These are phyloP conservation scores for Exobasidium rhododendri DNA, from an alignment of 1,284 basidiomycete genomes.

Conservation along the genomic window DNA sequence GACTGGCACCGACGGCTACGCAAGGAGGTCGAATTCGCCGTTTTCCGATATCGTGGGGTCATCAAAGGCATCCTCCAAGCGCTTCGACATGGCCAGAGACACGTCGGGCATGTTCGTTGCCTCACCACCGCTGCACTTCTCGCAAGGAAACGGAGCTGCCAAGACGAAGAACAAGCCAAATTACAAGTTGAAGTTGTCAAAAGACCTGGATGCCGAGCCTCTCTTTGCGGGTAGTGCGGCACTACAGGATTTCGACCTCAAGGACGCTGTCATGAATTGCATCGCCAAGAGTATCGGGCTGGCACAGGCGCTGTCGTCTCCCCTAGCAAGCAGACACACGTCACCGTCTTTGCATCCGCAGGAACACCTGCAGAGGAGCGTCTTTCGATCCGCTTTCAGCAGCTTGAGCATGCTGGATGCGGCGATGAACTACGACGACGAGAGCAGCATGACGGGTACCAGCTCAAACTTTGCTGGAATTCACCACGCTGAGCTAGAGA, in stretches of 20 bases:
- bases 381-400: conserved; percentile 76
- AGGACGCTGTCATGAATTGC: conserved; percentile 91
- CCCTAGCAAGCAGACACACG: conserved; percentile 54
- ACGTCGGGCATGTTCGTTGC: background rate
- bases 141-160: background rate
- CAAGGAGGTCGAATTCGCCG: conserved; percentile 1
- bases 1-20: conserved; percentile 44
- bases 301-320: conserved; percentile 61
- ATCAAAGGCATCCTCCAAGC: background rate
- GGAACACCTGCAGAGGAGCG: conserved; percentile 33
- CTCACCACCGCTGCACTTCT: background rate
- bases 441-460: conserved; percentile 33
- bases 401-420: conserved; percentile 68
- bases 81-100: background rate
- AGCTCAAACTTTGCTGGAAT: conserved; percentile 8
- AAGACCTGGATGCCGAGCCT: background rate
- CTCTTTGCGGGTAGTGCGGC: conserved; percentile 1
- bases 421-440: conserved; percentile 44
- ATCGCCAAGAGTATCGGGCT: conserved; percentile 96
- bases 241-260: conserved; percentile 76
- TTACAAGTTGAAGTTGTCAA: background rate
- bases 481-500: conserved; percentile 67
- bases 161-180: background rate
- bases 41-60: conserved; percentile 8
- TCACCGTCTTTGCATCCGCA: conserved; percentile 36